Conservation (phyloP, 2,329 filamentous ascomycete species). For the Waltergamsia citrina region DNA sequence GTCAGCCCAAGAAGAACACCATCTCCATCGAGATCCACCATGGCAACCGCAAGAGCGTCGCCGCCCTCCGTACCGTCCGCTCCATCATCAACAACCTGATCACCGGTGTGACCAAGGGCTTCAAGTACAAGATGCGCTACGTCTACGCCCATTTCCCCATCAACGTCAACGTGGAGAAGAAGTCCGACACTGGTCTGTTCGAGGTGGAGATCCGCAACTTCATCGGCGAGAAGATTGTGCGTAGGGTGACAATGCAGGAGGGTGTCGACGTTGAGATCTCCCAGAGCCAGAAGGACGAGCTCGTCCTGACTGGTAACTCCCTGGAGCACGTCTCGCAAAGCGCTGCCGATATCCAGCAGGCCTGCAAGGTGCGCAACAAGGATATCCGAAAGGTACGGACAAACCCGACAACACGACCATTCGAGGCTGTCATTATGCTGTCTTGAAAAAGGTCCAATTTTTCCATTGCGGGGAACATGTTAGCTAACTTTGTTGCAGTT, state of each 20-base stretch:
- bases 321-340: constrained; percentile 96
- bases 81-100: constrained; percentile 98
- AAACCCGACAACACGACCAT: background rate
- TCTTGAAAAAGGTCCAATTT: too few species aligned
- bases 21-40: constrained; percentile 99
- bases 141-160: constrained; percentile 99
- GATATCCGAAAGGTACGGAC: constrained; percentile 92
- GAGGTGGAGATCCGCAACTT: constrained; percentile 99
- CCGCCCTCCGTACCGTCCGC: constrained; percentile 94
- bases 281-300: constrained; percentile 94
- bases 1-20: constrained; percentile 70
- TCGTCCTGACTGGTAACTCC: constrained; percentile 86
- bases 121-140: constrained; percentile 99
- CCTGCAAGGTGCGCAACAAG: constrained; percentile 99
- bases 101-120: constrained; percentile 96
- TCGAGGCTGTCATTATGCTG: background rate
- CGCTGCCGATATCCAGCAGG: constrained; percentile 98
- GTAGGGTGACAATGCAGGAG: constrained; percentile 77
- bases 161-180: constrained; percentile 99
- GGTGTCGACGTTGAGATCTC: constrained; percentile 89
- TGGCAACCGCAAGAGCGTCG: constrained; percentile 94
- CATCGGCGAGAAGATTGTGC: constrained; percentile 98
- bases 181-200: constrained; percentile 74
- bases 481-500: constrained; percentile 60
- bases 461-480: too few species aligned